Base-by-base conservation (phyloP, 148 eudicot genomes). In the Bassia scoparia region DNA sequence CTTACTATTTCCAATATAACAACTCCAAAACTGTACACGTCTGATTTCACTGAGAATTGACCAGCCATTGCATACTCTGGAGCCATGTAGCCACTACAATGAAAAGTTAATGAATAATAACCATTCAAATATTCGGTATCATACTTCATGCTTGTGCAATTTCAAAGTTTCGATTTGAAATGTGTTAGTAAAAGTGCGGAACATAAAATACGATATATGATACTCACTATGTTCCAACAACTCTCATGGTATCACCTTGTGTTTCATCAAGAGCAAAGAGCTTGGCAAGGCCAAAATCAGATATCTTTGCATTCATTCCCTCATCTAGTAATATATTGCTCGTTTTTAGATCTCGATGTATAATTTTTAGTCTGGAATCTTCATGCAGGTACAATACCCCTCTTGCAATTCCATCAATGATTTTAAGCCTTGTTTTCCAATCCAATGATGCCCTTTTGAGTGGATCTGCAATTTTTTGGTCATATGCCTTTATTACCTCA, bases 1-100 rank as follows among this genome's bases (percentile, higher is more conserved):
- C 76, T 59, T 1, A 80, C 69, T 21, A 76, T 38, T 62, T 80
- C 79, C 44, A 76, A 21, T 24, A 80, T 37, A 14, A 80, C 48
- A 63, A 80, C 53, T 23, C 79, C 83, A 8, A 80, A 80, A 30
- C 83, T 80, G 31, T 75, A 80, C 3, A 80, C 72, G 50, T 75
- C 83, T 14, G 83, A 71, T 44, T 80, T 80, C 17, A 67, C 55
- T 0, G 76, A 80, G 53, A 75, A 71, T 24, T 70, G 69, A 8
- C 83, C 83, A 11, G 46, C 44, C 21, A 60, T 41, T 41, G 44
- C 44, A 10, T 41, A 41, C 44, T 41, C 44, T 41, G 44, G 44
- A 41, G 44, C 44, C 80, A 72, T 77, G 30, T 70, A 70, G n/a
- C 74, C 79, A 70, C 74, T 50, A 70, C 74, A 61, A 46, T 52